Percentiles rank a stretch among this genome's conserved stretches.
These are phyloP conservation scores for Leishmania guyanensis DNA, from an alignment of 208 protist species.

Conservation along the genomic window DNA sequence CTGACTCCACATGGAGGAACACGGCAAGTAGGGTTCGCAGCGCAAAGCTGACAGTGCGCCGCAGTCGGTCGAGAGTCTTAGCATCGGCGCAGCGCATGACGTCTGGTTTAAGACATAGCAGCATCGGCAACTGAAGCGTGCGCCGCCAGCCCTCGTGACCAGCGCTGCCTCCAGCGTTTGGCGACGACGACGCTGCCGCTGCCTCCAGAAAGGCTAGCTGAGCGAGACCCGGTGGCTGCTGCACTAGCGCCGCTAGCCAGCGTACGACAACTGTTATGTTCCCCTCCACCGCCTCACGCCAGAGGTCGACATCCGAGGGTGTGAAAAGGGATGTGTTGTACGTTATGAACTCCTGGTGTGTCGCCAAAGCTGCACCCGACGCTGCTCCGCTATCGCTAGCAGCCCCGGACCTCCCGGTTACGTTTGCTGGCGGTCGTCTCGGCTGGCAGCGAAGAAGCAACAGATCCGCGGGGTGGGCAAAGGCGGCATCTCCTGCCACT, in stretches of 20 bases:
- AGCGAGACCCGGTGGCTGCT: conserved; percentile 62
- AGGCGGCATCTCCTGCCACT: not conserved
- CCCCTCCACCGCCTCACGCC: conserved; percentile 59
- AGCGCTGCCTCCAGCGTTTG: not conserved
- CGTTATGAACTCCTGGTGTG: conserved; percentile 54
- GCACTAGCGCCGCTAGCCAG: conserved; percentile 55
- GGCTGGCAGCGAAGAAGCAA: conserved; percentile 49
- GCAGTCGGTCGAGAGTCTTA: conserved; percentile 46
- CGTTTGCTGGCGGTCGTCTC: not conserved
- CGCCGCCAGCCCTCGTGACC: conserved; percentile 61
- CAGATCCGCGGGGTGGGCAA: conserved; percentile 56
- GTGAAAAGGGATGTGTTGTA: conserved; percentile 56
- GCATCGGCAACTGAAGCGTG: conserved; percentile 65
- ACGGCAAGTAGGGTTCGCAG: conserved; percentile 60
- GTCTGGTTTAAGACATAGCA: conserved; percentile 42
- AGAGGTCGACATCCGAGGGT: conserved; percentile 49
- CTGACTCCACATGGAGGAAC: conserved; percentile 44
- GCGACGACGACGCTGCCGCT: conserved; percentile 14
- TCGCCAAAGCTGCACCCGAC: conserved; percentile 23
- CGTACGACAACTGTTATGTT: conserved; percentile 45
- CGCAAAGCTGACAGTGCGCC: conserved; percentile 50
- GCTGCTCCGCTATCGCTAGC: not conserved
- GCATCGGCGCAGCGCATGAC: conserved; percentile 32
- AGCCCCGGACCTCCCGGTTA: not conserved
- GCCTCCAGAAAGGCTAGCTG: conserved; percentile 74